phyloP scores from a whole-genome alignment of 148 eudicot genomes.

The Rhododendron kiyosumense region DNA sequence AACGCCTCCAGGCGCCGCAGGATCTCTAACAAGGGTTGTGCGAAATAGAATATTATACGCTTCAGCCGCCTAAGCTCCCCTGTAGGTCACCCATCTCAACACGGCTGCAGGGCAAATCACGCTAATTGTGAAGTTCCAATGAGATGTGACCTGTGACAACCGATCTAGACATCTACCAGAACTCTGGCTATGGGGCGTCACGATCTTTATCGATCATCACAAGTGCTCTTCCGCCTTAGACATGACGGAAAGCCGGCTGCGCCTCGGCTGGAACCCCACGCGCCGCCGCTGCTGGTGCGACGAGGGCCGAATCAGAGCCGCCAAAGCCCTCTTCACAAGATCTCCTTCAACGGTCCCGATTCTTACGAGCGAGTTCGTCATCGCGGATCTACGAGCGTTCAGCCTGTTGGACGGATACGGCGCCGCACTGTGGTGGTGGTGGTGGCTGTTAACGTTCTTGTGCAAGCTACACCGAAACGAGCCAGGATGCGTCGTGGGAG shows the following conservation, averaged over 20 bases:
- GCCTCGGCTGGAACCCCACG: constrained; percentile 35
- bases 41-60: no score
- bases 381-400: constrained; percentile 49
- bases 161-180: no score
- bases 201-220: no score
- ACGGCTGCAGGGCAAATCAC: no score
- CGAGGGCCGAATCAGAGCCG: constrained; percentile 50
- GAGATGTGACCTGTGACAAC: no score
- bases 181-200: no score
- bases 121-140: no score
- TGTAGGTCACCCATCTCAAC: no score
- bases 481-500: constrained; percentile 13
- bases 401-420: constrained; percentile 32
- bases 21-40: neutral
- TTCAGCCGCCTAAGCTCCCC: no score
- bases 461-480: constrained; percentile 24
- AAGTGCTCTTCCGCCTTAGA: constrained; percentile 29
- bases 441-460: neutral
- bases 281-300: constrained; percentile 50
- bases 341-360: constrained; percentile 63
- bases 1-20: neutral
- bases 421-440: neutral
- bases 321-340: constrained; percentile 44
- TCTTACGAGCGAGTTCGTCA: constrained; percentile 56
- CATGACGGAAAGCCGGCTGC: constrained; percentile 44